Evolutionary conservation across 202 grass and related monocot genomes (phyloP), one percentile per base, ranked within the genome.

Genomic region (Eragrostis tef): DNA sequence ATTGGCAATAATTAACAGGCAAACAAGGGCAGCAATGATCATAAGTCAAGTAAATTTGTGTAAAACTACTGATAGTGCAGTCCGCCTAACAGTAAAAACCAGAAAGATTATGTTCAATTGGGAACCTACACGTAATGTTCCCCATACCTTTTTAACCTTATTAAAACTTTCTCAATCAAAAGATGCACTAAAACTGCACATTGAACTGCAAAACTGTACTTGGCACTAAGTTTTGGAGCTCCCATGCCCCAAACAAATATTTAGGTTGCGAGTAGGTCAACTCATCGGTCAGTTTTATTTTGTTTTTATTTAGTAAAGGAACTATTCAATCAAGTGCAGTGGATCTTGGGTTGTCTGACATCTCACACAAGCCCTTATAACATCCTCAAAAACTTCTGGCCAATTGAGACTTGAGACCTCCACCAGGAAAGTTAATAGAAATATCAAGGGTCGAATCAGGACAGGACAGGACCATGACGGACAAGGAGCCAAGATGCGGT

Each of bases 381-480:
- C n/a, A n/a, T 2, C 1, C 19, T 16, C 45, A 3, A 71, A 24
- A 8, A 11, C 17, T 73, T 54, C 34, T 65, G 57, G 17, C 12
- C 39, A 65, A 68, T 36, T 22, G 22, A 72, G 16, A 79, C 47
- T 36, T 51, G 22, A 64, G 34, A 79, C 7, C 57, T 65, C 50
- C 21, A 65, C 75, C 10, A 36, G 21, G 34, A 34, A 73, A 73
- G 53, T 12, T 54, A 17, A 73, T 25, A 64, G 47, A 65, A 57
- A 86, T 57, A 78, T 73, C 24, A 1, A 6, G 16, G 41, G 3
- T 74, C 17, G 80, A 67, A 36, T 80, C 39, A 48, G 25, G 49
- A 67, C 10, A 48, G 25, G 49, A 67, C 10, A 80, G 27, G 13
- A 66, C 51, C 41, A 27, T 74, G 41, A 26, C 9, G 16, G 9